A percentile compares a stretch with the other conserved stretches of the same genome.
phyloP scores from a whole-genome alignment of 1,284 basidiomycete species.

The Heterobasidion annosum region DNA sequence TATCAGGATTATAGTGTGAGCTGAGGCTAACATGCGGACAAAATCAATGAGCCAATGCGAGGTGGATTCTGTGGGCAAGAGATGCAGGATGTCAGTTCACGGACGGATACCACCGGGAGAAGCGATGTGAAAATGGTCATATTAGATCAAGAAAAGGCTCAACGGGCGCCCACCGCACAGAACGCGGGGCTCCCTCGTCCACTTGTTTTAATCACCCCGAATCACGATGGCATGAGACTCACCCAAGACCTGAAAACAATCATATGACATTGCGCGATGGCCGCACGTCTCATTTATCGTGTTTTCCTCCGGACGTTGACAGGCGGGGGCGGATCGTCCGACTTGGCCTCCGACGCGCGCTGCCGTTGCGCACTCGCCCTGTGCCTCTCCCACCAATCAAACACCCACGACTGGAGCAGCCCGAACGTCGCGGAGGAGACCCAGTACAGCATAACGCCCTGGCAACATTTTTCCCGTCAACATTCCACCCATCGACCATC shows the following conservation, averaged over 20 bases:
- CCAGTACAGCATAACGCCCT: constrained; percentile 83
- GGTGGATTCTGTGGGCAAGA: too few species aligned
- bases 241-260: too few species aligned
- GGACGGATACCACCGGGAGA: background rate
- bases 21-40: background rate
- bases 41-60: background rate
- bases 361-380: constrained; percentile 21
- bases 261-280: too few species aligned
- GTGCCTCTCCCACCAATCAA: constrained; percentile 54
- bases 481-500: background rate
- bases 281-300: background rate
- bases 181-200: constrained; percentile 56
- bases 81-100: background rate
- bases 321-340: background rate
- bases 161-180: constrained; percentile 33
- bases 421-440: constrained; percentile 76
- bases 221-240: too few species aligned
- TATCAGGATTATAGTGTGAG: background rate
- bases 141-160: constrained; percentile 81
- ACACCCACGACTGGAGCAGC: constrained; percentile 67
- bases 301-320: background rate
- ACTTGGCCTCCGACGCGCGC: constrained; percentile 5
- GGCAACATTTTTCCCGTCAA: constrained; percentile 3
- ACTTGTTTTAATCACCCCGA: constrained; percentile 58
- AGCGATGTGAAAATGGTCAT: constrained; percentile 36